Evolutionary conservation across 805 yeast genomes (phyloP), one percentile per base, ranked within the genome.

Genomic region (Cyberlindnera xishuangbannaensis): DNA sequence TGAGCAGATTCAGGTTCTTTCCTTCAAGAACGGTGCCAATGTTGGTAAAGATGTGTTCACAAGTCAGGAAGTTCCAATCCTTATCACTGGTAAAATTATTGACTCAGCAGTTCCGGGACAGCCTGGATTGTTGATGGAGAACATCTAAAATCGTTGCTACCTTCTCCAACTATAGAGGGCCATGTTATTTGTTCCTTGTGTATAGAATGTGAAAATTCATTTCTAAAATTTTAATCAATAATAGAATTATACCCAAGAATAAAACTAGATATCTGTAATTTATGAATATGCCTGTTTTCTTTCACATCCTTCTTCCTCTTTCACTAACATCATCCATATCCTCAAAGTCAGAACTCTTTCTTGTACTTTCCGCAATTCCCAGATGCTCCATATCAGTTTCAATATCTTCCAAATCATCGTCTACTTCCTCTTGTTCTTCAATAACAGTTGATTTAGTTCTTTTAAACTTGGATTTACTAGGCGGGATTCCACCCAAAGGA

Each of bases 61-160:
- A 30, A 88, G 83, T 29, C 82, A 76, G 52, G 73, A 70, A 36
- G 81, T 79, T 38, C 82, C 71, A 46, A 69, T 87, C 44, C 69
- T 78, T 23, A 45, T 53, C 34, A 64, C 71, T 34, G 73, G 79
- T 30, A 87, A 83, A 68, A 72, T 78, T 26, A 68, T 83, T 40
- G 95, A 84, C 44, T 70, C 70, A 41, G 88, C 97, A 18, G 80
- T 83, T 44, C 98, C 98, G 30, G 97, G 97, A 41, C 73, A 74
- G 47, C 97, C 98, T 24, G 97, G 95, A 51, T 76, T 90, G 51
- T 60, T 77, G 43, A 69, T 90, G 43, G 74, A 65, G 47, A 88
- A 88, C 60, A 53, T 80, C 14, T 24, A 13, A n/a, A 97, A 92
- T 64, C 97, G 92, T 19, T n/a, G n/a, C n/a, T n/a, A n/a, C n/a